Base-by-base conservation (phyloP, 805 yeast species). In the Barnettozyma siamensis region DNA sequence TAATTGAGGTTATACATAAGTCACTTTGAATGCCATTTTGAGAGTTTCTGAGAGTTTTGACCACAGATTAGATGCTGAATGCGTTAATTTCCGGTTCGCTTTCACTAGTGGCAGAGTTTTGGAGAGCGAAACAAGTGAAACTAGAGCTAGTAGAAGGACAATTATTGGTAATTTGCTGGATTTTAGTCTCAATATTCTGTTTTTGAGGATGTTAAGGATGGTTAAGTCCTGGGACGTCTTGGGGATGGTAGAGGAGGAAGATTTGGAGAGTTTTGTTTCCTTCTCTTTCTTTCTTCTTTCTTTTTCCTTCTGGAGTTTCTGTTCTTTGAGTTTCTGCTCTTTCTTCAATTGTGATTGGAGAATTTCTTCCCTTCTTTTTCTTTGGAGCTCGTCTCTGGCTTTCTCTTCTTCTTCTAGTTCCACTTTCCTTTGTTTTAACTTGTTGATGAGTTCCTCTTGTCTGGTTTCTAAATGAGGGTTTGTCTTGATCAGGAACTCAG, bases 1-100 rank as follows among this genome's bases (percentile, higher is more conserved):
- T 21, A 11, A 11, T 9, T 7, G 13, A 5, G 5, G 7, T 45
- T 37, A 56, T 33, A 56, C 47, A 41, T 57, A 57, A 2, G 60
- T 53, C 5, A 57, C 58, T 20, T 50, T 41, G 31, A 57, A 47
- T 1, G 58, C 60, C 60, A 57, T 57, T 30, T 47, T 38, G 1
- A 49, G 17, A 0, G 59, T 55, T 4, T 40, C 16, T 2, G 24
- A 7, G 3, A 50, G 5, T 20, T 49, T 54, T 1, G 18, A 40
- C 57, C 57, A 53, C 9, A 53, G 16, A 1, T 26, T 13, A 1
- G 30, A 27, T 1, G 47, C 10, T 16, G 20, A 12, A 16, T 40
- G 39, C 39, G 49, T 49, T 12, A 51, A 2, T 16, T 41, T 45
- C 9, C 35, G 32, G 40, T 46, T 51, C 13, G 45, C 9, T 2